Base-by-base conservation (phyloP, 73 alveolate species). In the Blepharisma japonicum region DNA sequence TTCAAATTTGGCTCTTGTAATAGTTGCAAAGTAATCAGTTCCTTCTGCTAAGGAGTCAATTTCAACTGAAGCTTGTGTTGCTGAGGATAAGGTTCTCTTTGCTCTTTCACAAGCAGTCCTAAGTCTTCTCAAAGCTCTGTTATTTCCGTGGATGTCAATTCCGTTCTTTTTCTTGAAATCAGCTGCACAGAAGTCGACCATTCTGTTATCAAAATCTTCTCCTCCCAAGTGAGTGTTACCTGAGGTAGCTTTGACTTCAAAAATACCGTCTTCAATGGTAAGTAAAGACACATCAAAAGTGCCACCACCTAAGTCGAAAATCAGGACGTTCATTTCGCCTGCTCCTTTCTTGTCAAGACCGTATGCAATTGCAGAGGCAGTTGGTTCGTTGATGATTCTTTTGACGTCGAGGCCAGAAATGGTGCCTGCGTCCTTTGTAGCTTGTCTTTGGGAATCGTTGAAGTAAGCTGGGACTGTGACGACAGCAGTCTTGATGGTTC, bases 191-290 rank as follows among this genome's bases (percentile, higher is more conserved):
- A 77, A 81, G 48, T 93, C 94, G 49, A 88, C 87, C 68, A 96
- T 72, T 55, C 93, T 86, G 82, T 94, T 81, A 83, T 96, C 99
- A 87, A 95, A 94, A 77, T 96, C 98, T 71, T 94, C 98, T 39
- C 99, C 99, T 56, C 99, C 99, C 80, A 95, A 81, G 81, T 89
- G 96, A 56, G 96, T 94, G 87, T 95, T 94, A 20, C 98, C 99
- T 6, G 95, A 81, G 48, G 97, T 90, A 6, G 97, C 95, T 77
- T 90, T 87, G 66, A 95, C 98, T 70, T 94, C 99, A 77, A 94
- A 94, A 56, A 94, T 88, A 14, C 98, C 98, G 21, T 95, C 96
- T 61, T 90, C 98, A 61, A 94, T 85, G 21, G 95, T 87, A 27
- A 93, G 79, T 11, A 89, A 82, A 32, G 95, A 88, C 45, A 92